Evolutionary conservation across 306 rosid genomes (phyloP), one percentile per base, ranked within the genome.

Genomic region (Cercis canadensis): DNA sequence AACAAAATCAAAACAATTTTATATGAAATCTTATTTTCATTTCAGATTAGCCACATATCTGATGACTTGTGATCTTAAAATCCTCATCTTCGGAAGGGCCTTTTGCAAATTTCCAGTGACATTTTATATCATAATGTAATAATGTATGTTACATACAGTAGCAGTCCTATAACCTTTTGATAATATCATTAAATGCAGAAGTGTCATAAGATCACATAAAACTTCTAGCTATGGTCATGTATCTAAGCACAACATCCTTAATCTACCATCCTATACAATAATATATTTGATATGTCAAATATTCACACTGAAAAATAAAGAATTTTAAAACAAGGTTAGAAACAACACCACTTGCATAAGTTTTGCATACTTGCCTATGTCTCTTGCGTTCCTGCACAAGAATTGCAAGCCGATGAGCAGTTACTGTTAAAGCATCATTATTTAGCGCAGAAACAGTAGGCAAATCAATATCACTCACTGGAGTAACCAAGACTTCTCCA

Each of bases 371-470:
- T 92, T 79, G 86, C 97, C 88, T 90, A 67, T 83, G 82, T 44
- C 66, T 88, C 81, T 59, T 86, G 24, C 52, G 83, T 76, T 78
- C 87, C 72, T 80, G 77, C 63, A 92, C 89, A 52, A 93, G 86
- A 80, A 69, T 78, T 52, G 87, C 90, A 56, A 94, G 39, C 51
- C 96, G 90, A 70, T 88, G 96, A 51, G 94, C 80, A 52, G 94
- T 82, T 55, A 86, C 45, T 39, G 88, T 83, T 64, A 87, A 32
- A 64, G 92, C 87, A 14, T 86, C 97, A 56, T 76, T 78, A 55
- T 84, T 80, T 52, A 87, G 72, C 12, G 80, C 77, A 52, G 83
- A 73, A 33, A 84, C 70, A 65, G 84, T 21, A 74, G 98, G 97
- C 87, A 90, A 81, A 70, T 93, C 98, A 75, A 84, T 31, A 76